These are phyloP conservation scores for Diutina scorzettiae DNA, from an alignment of 1,139 yeast species.

Conservation along the genomic window DNA sequence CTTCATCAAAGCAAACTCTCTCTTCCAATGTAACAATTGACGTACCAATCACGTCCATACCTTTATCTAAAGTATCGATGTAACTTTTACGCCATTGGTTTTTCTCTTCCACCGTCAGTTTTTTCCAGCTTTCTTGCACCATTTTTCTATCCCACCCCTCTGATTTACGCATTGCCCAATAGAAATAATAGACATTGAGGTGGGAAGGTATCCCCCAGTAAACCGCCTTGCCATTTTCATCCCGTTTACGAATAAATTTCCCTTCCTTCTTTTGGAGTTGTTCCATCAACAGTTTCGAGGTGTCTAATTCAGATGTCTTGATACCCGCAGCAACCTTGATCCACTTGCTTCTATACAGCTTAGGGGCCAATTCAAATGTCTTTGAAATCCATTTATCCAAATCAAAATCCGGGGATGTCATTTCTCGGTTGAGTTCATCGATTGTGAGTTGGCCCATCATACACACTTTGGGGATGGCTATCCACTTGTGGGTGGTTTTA, in stretches of 20 bases:
- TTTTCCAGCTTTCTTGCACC: background rate
- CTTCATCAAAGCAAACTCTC: background rate
- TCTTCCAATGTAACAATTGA: background rate
- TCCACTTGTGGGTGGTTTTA: background rate
- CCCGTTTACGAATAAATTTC: background rate
- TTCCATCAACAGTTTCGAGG: slow-evolving; percentile 1
- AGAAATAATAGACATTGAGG: background rate
- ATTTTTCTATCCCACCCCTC: background rate
- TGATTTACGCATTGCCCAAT: background rate
- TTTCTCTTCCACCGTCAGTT: background rate
- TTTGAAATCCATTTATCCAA: background rate
- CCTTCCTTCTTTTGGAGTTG: background rate
- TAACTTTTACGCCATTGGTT: background rate
- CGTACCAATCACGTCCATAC: background rate
- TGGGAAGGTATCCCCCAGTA: background rate
- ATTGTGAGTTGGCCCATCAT: background rate
- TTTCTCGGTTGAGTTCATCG: background rate
- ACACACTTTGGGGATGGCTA: background rate
- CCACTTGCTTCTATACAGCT: background rate
- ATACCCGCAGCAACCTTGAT: too few species aligned
- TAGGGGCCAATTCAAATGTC: background rate
- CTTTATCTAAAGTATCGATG: background rate
- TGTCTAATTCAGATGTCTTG: background rate
- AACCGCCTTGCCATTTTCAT: background rate
- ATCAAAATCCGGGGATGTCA: background rate